Conservation (phyloP, 192 early-diverging fungal genomes). For the Coemansia sp. region DNA sequence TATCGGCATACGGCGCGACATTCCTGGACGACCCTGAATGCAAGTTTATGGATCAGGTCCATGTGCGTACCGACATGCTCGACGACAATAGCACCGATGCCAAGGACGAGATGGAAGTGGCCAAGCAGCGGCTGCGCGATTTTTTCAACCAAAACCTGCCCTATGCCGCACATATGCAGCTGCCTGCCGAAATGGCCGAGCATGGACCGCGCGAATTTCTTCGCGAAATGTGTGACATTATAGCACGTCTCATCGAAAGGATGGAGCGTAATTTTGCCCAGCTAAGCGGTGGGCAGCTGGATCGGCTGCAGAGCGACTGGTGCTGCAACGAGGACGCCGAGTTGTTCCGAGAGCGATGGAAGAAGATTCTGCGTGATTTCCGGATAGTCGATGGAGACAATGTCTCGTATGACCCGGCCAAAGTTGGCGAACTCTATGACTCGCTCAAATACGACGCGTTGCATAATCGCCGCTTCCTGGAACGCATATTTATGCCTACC, state of each 20-base stretch:
- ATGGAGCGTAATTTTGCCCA: constrained; percentile 78
- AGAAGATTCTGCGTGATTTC: constrained; percentile 92
- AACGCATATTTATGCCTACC: constrained; percentile 62
- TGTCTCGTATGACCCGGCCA: constrained; percentile 72
- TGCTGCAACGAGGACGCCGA: constrained; percentile 85
- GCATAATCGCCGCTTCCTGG: constrained; percentile 86
- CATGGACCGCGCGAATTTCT: constrained; percentile 53
- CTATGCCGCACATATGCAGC: constrained; percentile 17
- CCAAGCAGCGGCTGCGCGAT: constrained; percentile 73
- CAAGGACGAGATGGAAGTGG: constrained; percentile 88
- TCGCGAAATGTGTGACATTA: constrained; percentile 65
- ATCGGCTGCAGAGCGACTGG: constrained; percentile 67
- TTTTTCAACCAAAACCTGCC: constrained; percentile 57
- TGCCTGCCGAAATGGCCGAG: constrained; percentile 35
- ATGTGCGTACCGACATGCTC: constrained; percentile 84
- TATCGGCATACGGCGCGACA: constrained; percentile 55
- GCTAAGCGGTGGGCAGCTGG: constrained; percentile 56
- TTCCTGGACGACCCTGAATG: constrained; percentile 51
- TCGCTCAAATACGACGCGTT: constrained; percentile 96
- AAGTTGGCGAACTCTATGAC: constrained; percentile 91
- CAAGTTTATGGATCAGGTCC: constrained; percentile 51
- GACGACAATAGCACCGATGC: constrained; percentile 92
- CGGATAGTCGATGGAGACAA: constrained; percentile 29
- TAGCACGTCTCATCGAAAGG: constrained; percentile 62
- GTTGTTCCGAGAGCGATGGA: constrained; percentile 92